phyloP scores from a whole-genome alignment of 805 yeast genomes.

The Metschnikowia peoriensis region DNA sequence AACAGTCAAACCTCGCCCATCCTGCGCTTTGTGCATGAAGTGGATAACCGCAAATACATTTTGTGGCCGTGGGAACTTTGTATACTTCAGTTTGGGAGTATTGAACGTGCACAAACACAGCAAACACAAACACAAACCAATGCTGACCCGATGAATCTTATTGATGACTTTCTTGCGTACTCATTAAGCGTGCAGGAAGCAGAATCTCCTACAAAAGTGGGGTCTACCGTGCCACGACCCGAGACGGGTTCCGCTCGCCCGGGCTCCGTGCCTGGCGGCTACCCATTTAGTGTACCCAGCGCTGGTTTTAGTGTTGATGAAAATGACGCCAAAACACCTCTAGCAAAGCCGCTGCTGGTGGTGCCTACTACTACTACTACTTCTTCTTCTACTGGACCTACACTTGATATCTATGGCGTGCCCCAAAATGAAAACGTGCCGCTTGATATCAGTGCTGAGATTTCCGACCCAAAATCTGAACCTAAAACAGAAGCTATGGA shows the following conservation, averaged over 20 bases:
- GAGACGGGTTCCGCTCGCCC: neutral
- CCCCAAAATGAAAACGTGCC: no score
- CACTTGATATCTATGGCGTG: no score
- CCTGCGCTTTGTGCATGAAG: constrained; percentile 53
- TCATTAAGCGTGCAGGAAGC: constrained; percentile 20
- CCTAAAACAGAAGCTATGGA: no score
- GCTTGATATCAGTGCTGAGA: no score
- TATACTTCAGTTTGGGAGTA: constrained; percentile 49
- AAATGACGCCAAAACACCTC: constrained; percentile 8
- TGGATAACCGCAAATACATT: constrained; percentile 53
- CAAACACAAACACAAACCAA: neutral
- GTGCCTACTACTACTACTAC: no score
- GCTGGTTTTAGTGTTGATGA: neutral
- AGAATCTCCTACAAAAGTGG: neutral
- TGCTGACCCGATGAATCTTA: constrained; percentile 31
- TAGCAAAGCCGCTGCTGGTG: constrained; percentile 2
- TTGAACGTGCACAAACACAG: constrained; percentile 1
- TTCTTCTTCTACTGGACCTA: no score
- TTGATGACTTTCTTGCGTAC: constrained; percentile 30
- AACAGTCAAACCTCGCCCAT: constrained; percentile 67
- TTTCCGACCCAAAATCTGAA: no score
- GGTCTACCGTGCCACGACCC: neutral
- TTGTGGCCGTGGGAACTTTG: constrained; percentile 75
- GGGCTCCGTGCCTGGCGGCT: neutral
- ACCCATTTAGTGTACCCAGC: constrained; percentile 19